These are phyloP conservation scores for Nakazawaea peltata DNA, from an alignment of 805 yeast genomes.

Conservation along the genomic window DNA sequence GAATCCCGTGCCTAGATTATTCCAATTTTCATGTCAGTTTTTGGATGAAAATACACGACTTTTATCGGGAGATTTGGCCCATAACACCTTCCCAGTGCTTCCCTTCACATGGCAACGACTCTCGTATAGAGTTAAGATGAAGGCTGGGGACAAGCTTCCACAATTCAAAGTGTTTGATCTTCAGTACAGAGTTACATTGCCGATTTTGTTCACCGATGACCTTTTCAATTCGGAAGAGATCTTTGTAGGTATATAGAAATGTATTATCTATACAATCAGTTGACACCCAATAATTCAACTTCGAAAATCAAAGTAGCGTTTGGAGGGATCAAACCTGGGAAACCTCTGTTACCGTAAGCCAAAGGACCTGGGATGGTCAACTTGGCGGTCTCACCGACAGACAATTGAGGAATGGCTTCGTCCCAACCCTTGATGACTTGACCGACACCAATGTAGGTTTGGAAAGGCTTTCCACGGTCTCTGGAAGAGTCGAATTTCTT, in stretches of 20 bases:
- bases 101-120: slow-evolving; percentile 50
- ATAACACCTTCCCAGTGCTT: slow-evolving; percentile 41
- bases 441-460: slow-evolving; percentile 89
- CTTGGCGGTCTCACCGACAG: slow-evolving; percentile 89
- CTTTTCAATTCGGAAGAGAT: slow-evolving; percentile 15
- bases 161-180: slow-evolving; percentile 59
- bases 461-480: slow-evolving; percentile 94
- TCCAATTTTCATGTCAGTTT: slow-evolving; percentile 39
- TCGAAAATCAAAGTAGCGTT: slow-evolving; percentile 88
- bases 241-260: not conserved
- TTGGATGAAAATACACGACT: slow-evolving; percentile 15
- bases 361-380: slow-evolving; percentile 88
- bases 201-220: slow-evolving; percentile 35
- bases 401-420: slow-evolving; percentile 84
- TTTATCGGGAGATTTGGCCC: slow-evolving; percentile 17
- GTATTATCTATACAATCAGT: slow-evolving; percentile 20
- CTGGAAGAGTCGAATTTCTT: slow-evolving; percentile 93
- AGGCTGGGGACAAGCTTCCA: slow-evolving; percentile 40
- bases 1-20: slow-evolving; percentile 65
- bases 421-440: slow-evolving; percentile 98
- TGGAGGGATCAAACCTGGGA: slow-evolving; percentile 96
- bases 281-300: slow-evolving; percentile 61
- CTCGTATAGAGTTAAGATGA: slow-evolving; percentile 18
- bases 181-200: slow-evolving; percentile 56
- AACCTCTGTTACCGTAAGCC: slow-evolving; percentile 92